Percentiles rank a stretch among this genome's conserved stretches.
Evolutionary conservation across 768 basidiomycete species (phyloP).

Genomic region (Collybia nuda): DNA sequence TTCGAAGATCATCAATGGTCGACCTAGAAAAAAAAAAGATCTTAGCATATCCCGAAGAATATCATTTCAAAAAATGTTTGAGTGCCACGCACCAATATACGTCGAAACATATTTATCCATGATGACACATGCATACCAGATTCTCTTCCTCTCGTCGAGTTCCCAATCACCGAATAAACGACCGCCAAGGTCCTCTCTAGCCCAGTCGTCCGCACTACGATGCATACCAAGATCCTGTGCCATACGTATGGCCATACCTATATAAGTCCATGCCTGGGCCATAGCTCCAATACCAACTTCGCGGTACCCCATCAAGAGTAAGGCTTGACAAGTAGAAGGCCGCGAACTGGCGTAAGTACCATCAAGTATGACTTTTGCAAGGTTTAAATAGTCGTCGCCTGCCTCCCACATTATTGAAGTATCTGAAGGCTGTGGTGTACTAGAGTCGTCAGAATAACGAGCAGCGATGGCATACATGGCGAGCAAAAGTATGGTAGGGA

Average conservation of each 20-base stretch:
- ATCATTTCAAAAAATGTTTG: neutral
- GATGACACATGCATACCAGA: slow-evolving; percentile 79
- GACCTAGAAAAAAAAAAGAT: slow-evolving; percentile 36
- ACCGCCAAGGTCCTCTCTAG: slow-evolving; percentile 52
- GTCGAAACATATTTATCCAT: slow-evolving; percentile 81
- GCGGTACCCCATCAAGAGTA: slow-evolving; percentile 79
- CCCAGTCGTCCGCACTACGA: slow-evolving; percentile 78
- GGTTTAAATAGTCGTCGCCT: slow-evolving; percentile 69
- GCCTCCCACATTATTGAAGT: slow-evolving; percentile 75
- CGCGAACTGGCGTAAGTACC: slow-evolving; percentile 68
- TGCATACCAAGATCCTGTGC: slow-evolving; percentile 88
- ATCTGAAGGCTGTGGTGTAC: slow-evolving; percentile 37
- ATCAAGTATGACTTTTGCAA: slow-evolving; percentile 68
- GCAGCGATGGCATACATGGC: slow-evolving; percentile 85
- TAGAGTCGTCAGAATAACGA: slow-evolving; percentile 53
- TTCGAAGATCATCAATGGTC: slow-evolving; percentile 74
- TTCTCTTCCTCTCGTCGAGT: slow-evolving; percentile 67
- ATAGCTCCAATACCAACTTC: slow-evolving; percentile 89
- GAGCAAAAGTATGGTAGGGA: slow-evolving; percentile 70
- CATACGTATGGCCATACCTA: slow-evolving; percentile 91
- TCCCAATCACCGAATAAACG: slow-evolving; percentile 59
- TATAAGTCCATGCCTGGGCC: slow-evolving; percentile 85
- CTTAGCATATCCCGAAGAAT: slow-evolving; percentile 1
- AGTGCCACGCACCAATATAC: slow-evolving; percentile 58
- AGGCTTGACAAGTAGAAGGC: slow-evolving; percentile 73